Base-by-base conservation (phyloP, 352 stramenopile species). In the Peronospora destructor region DNA sequence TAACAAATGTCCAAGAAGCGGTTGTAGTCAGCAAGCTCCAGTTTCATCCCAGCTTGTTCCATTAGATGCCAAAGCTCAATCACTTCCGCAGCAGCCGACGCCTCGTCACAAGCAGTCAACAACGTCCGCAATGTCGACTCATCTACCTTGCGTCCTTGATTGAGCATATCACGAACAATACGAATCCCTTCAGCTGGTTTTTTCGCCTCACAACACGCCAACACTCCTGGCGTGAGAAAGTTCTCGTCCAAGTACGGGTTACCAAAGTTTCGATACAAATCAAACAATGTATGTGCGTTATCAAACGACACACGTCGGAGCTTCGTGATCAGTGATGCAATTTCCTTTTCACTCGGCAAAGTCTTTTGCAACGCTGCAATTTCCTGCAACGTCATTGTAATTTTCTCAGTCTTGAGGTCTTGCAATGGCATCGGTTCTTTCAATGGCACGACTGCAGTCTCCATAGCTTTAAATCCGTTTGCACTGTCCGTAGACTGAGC, bases 251-350 rank as follows among this genome's bases (percentile, higher is more conserved):
- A 50, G 25, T 77, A 87, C 47, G 82, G 76, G 49, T 92, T 92
- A 33, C 82, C 82, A 56, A 85, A 90, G 64, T 91, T 89, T 21
- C 82, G 78, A 53, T 91, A 92, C 34, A 92, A 62, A 49, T 92
- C 79, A 47, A 92, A 92, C 25, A 92, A 61, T 47, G 66, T 79
- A 48, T 88, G 74, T 17, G 76, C 80, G 52, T 86, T 76, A 35
- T 74, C 51, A 49, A 92, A 92, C 46, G 82, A 91, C 41, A 87
- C 67, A 17, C 59, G 60, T 38, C 78, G 76, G 13, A 90, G 65
- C 26, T 82, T 79, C 5, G 52, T 59, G 4, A 87, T 79, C 7
- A 90, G 47, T 28, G 57, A 35, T 6, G 68, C 79, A 42, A 90
- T 84, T 40, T 85, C 74, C 14, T 75, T 61, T 19, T 81, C 74